Evolutionary conservation across 1,284 basidiomycete genomes (phyloP), one percentile per base, ranked within the genome.

Genomic region (Fomitopsis palustris): DNA sequence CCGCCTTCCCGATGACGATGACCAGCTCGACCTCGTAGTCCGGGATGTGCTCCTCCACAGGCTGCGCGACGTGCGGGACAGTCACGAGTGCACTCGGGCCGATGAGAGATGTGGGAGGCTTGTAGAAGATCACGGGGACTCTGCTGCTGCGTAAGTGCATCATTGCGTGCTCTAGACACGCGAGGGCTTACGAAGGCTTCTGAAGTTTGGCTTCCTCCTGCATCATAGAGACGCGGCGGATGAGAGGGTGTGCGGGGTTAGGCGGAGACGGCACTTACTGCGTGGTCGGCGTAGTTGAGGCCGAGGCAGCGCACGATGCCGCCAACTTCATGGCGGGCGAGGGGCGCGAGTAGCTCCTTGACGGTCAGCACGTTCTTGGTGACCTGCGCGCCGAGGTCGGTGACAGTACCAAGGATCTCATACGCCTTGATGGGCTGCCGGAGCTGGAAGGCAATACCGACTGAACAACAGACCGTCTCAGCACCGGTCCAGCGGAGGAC

Each of bases 1-100:
- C 88, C 0, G 84, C 71, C 67, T 88, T 90, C 19, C 92, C 92
- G 49, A 96, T 92, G 59, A 96, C 88, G 62, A 96, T 82, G 38
- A 86, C 90, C 14, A 97, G 76, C 68, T 97, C 95, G 52, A 92
- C 88, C 70, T 97, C 95, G 69, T 94, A 96, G 73, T 97, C 95
- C 0, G 92, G 83, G 2, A 88, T 76, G 65, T 91, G 86, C 52
- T 84, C 85, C 23, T 87, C 79, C 1, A 86, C 80, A 25, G 92
- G 92, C 65, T 88, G 83, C 1, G 86, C 84, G 52, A 81, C 83
- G 35, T 74, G 80, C 0, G 92, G 92, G 45, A 95, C 82, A n/a
- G 76, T 75, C 29, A 93, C 80, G 0, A 82, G 77, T 5, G 86
- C 84, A 41, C 81, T 78, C 0, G 92, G 90, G 12, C 88, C 87